Conservation (phyloP, 805 yeast species). For the Saccharomycopsis javanensis region DNA sequence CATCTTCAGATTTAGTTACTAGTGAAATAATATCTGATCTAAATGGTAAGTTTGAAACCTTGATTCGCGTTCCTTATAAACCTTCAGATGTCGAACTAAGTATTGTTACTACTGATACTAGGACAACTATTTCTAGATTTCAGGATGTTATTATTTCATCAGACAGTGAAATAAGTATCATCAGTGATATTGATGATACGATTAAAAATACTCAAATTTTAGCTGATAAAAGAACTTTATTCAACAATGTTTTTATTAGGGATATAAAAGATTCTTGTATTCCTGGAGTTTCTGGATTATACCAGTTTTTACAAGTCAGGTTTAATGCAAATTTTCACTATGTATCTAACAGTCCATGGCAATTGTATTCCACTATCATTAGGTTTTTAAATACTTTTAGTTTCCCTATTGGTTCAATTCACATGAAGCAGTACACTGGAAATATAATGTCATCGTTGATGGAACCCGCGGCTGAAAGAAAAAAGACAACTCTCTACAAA, state of each 20-base stretch:
- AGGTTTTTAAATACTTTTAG: constrained; percentile 41
- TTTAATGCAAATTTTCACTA: constrained; percentile 61
- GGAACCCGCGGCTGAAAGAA: constrained; percentile 81
- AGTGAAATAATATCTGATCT: constrained; percentile 43
- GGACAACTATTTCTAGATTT: constrained; percentile 39
- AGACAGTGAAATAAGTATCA: constrained; percentile 52
- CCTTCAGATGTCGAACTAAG: constrained; percentile 53
- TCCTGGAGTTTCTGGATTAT: constrained; percentile 70
- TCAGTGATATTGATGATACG: constrained; percentile 93
- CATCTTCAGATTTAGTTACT: constrained; percentile 25
- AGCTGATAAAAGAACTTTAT: constrained; percentile 75
- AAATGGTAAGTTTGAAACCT: constrained; percentile 55
- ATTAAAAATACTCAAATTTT: constrained; percentile 83
- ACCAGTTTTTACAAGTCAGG: constrained; percentile 35
- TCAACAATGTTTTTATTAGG: constrained; percentile 66
- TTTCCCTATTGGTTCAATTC: constrained; percentile 75
- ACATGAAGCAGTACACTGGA: constrained; percentile 80
- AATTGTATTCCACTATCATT: constrained; percentile 51
- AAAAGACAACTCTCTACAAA: constrained; percentile 51
- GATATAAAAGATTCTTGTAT: constrained; percentile 60
- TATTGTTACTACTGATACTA: constrained; percentile 27
- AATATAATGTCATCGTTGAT: constrained; percentile 69
- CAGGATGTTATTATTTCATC: constrained; percentile 37
- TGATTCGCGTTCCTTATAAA: constrained; percentile 43
- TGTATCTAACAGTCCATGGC: constrained; percentile 95